Percentiles rank a stretch among this genome's conserved stretches.
phyloP scores from a whole-genome alignment of 2,329 filamentous ascomycete genomes.

The Aspergillus aculeatus region DNA sequence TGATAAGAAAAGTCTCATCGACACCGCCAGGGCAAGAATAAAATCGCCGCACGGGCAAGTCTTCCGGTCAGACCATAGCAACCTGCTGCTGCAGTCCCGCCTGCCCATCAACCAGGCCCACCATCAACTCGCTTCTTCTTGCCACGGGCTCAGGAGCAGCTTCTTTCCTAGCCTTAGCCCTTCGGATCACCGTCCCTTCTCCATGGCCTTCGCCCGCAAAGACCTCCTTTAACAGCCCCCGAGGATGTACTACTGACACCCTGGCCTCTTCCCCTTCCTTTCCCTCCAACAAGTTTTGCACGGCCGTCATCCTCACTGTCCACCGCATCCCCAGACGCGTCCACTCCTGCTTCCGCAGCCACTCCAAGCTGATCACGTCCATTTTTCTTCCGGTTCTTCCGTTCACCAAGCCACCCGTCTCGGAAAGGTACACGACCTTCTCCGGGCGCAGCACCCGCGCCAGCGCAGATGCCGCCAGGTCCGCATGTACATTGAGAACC shows the following conservation, averaged over 20 bases:
- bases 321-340: conserved; percentile 84
- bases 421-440: conserved; percentile 97
- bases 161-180: background rate
- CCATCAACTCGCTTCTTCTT: background rate
- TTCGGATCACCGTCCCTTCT: background rate
- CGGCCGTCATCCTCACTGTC: conserved; percentile 89
- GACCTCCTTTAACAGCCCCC: conserved; percentile 90
- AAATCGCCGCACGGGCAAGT: background rate
- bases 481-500: conserved; percentile 95
- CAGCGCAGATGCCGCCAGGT: conserved; percentile 91
- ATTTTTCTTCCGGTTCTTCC: conserved; percentile 90
- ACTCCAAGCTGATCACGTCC: conserved; percentile 89
- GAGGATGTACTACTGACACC: conserved; percentile 95
- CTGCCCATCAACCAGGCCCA: background rate
- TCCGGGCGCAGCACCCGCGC: conserved; percentile 84
- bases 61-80: background rate
- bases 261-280: conserved; percentile 83
- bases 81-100: background rate
- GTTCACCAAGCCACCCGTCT: conserved; percentile 95
- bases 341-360: conserved; percentile 91
- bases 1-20: background rate
- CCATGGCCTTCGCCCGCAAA: conserved; percentile 63
- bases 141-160: background rate
- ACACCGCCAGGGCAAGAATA: background rate
- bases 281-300: conserved; percentile 85